These are phyloP conservation scores for Vitellaria paradoxa DNA, from an alignment of 179 eudicot species.

Conservation along the genomic window DNA sequence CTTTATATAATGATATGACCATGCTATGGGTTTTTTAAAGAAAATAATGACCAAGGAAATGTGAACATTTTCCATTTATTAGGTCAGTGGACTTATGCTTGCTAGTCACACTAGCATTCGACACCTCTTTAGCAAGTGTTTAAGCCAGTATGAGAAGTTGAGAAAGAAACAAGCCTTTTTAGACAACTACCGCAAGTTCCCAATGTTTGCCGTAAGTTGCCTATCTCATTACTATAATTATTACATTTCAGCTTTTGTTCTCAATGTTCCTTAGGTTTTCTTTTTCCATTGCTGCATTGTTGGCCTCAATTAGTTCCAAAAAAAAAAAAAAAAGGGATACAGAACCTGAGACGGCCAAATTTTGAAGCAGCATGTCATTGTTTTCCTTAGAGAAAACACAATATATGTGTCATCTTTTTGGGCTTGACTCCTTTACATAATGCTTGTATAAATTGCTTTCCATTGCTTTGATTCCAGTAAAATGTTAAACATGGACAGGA, in stretches of 20 bases:
- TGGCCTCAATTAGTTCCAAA: too few species aligned
- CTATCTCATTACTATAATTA: constrained; percentile 1
- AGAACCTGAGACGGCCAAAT: too few species aligned
- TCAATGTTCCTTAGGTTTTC: neutral
- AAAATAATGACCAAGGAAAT: neutral
- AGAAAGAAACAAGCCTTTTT: constrained; percentile 97
- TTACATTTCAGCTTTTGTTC: constrained; percentile 8
- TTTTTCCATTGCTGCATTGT: too few species aligned
- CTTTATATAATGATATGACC: neutral
- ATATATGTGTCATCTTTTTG: neutral
- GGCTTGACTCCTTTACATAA: neutral
- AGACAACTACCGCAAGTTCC: constrained; percentile 91
- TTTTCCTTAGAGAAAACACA: neutral
- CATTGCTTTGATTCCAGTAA: neutral
- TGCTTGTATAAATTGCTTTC: neutral
- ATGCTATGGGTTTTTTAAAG: neutral
- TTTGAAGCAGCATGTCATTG: neutral
- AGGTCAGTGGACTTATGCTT: constrained; percentile 98
- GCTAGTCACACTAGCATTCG: constrained; percentile 98
- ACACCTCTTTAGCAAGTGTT: constrained; percentile 86
- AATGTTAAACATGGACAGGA: constrained; percentile 49
- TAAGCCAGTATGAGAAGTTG: constrained; percentile 88
- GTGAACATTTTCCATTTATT: constrained; percentile 16
- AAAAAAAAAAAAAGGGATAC: too few species aligned
- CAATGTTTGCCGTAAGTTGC: constrained; percentile 93